These are phyloP conservation scores for Zygosaccharomyces sapae DNA, from an alignment of 1,139 yeast species.

Conservation along the genomic window DNA sequence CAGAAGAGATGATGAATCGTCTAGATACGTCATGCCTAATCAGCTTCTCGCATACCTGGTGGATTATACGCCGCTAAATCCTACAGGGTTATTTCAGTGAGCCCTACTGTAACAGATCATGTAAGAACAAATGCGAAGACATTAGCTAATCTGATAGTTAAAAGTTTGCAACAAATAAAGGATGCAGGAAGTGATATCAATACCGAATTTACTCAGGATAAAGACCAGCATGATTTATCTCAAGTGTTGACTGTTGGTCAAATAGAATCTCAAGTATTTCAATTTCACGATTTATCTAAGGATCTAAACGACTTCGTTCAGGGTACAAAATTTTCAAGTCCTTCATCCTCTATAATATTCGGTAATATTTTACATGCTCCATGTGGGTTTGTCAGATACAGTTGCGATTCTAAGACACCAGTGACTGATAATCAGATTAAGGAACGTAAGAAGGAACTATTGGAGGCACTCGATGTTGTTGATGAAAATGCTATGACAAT, in stretches of 20 bases:
- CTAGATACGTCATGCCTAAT: conserved; percentile 78
- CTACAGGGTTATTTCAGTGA: conserved; percentile 53
- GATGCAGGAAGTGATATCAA: conserved; percentile 15
- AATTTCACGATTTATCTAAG: conserved; percentile 8
- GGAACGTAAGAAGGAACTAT: conserved; percentile 13
- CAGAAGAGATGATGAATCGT: conserved; percentile 74
- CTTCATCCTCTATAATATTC: conserved; percentile 4
- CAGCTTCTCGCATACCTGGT: conserved; percentile 66
- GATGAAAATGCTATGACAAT: conserved; percentile 2
- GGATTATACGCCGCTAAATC: conserved; percentile 52
- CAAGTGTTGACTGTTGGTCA: conserved; percentile 17
- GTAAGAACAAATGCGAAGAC: conserved; percentile 56
- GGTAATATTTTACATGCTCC: conserved; percentile 10
- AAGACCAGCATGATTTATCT: conserved; percentile 6
- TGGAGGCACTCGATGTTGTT: conserved; percentile 11
- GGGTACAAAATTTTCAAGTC: background rate
- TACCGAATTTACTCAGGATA: background rate
- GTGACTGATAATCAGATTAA: conserved; percentile 10
- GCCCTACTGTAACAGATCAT: conserved; percentile 49
- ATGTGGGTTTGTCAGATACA: conserved; percentile 12
- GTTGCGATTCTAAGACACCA: conserved; percentile 4
- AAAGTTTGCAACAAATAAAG: conserved; percentile 23
- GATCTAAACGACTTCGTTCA: no score
- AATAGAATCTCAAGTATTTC: conserved; percentile 14
- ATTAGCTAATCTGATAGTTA: conserved; percentile 51